Percentiles rank a stretch among this genome's conserved stretches.
These are phyloP conservation scores for Coemansia sp. DNA, from an alignment of 192 early-diverging fungal genomes.

Conservation along the genomic window DNA sequence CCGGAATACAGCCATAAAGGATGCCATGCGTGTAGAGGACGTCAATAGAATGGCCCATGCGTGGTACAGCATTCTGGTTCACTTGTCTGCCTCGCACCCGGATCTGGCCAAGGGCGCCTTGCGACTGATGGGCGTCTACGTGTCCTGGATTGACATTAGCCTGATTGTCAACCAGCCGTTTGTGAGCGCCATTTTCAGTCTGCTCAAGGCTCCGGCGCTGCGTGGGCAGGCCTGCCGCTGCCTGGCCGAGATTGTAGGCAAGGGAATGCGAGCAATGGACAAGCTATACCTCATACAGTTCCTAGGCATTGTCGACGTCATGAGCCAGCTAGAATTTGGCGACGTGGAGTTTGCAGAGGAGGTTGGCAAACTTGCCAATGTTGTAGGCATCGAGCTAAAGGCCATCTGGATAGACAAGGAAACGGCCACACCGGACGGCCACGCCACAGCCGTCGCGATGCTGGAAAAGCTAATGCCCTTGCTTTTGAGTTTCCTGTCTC, in stretches of 20 bases:
- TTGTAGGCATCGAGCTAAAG: slow-evolving; percentile 37
- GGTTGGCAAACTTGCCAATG: slow-evolving; percentile 44
- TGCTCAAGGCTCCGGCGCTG: slow-evolving; percentile 60
- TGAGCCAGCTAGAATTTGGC: slow-evolving; percentile 37
- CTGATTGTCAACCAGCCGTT: slow-evolving; percentile 83
- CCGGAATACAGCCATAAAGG: slow-evolving; percentile 84
- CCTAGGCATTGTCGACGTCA: slow-evolving; percentile 44
- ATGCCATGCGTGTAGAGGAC: slow-evolving; percentile 81
- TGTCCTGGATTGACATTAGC: slow-evolving; percentile 95
- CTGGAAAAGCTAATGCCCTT: slow-evolving; percentile 75
- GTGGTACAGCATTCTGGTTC: slow-evolving; percentile 74
- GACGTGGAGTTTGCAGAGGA: slow-evolving; percentile 47
- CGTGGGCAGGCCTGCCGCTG: slow-evolving; percentile 77
- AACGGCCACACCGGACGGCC: slow-evolving; percentile 27
- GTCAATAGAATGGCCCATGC: slow-evolving; percentile 65
- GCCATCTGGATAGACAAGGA: slow-evolving; percentile 42
- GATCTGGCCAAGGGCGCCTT: slow-evolving; percentile 66
- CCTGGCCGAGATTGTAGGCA: slow-evolving; percentile 79
- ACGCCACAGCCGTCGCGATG: slow-evolving; percentile 56
- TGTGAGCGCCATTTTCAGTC: slow-evolving; percentile 70
- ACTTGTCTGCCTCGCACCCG: slow-evolving; percentile 52
- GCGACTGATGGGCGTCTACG: slow-evolving; percentile 78
- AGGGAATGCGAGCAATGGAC: slow-evolving; percentile 90
- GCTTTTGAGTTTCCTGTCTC: slow-evolving; percentile 72
- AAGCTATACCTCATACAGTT: slow-evolving; percentile 84